A percentile compares a stretch with the other conserved stretches of the same genome.
Conservation (phyloP, 116 monocot species). For the Papilionanthe hybrid region DNA sequence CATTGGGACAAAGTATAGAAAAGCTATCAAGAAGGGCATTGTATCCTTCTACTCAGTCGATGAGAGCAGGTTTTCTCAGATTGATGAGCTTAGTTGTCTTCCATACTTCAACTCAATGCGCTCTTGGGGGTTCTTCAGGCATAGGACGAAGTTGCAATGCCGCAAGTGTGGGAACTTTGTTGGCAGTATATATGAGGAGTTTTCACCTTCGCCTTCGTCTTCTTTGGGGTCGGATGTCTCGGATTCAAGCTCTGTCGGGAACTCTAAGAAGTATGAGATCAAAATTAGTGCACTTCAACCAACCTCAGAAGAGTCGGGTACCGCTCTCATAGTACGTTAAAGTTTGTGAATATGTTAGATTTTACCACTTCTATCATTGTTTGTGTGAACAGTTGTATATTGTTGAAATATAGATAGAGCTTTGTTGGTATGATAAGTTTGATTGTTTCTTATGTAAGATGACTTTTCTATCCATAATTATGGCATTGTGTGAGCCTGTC, state of each 20-base stretch:
- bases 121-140: slow-evolving; percentile 64
- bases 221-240: slow-evolving; percentile 14
- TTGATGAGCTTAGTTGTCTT: slow-evolving; percentile 57
- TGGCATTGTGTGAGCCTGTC: background rate
- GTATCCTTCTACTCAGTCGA: slow-evolving; percentile 65
- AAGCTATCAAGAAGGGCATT: slow-evolving; percentile 64
- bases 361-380: background rate
- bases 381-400: background rate
- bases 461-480: background rate
- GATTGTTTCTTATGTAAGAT: background rate
- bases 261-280: slow-evolving; percentile 39
- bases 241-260: slow-evolving; percentile 14
- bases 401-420: background rate
- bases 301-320: slow-evolving; percentile 22
- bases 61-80: slow-evolving; percentile 64
- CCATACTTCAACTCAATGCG: slow-evolving; percentile 57
- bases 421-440: background rate
- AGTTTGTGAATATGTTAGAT: background rate
- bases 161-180: slow-evolving; percentile 62
- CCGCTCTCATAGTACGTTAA: slow-evolving; percentile 9
- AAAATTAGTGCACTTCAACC: slow-evolving; percentile 66
- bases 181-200: slow-evolving; percentile 53
- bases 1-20: slow-evolving; percentile 72
- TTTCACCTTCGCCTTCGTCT: background rate
- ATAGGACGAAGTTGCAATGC: slow-evolving; percentile 55